Evolutionary conservation across 179 eudicot genomes (phyloP), one percentile per base, ranked within the genome.

Genomic region (Sideroxylon spinosum): DNA sequence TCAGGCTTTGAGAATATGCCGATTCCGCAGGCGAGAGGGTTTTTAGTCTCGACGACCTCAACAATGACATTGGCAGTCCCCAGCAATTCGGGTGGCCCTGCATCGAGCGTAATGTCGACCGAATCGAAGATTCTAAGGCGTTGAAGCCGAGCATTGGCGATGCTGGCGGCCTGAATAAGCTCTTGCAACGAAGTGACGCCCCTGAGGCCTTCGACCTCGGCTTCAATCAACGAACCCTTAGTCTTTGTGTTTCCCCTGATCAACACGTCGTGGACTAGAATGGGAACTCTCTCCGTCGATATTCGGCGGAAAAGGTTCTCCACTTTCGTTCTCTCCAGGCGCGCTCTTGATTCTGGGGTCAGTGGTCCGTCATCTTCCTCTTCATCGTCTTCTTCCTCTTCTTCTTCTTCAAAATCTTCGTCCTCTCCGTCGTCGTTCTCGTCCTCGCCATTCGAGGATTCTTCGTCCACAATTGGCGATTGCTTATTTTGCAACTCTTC

Each of bases 231-330:
- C 9, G 88, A 81, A 20, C 90, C 92, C 70, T 87, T 90, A 2
- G 98, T 95, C 85, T 86, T 95, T 3, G 78, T 67, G 78, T 93
- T 95, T 4, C 99, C 99, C 69, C 87, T 87, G 80, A 95, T 92
- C 6, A 93, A 6, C 28, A 95, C 89, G 74, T 95, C 90, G 74
- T 95, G 97, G 44, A 95, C 95, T 69, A 95, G 86, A 9, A 95
- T 82, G 11, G 90, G 81, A 4, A 95, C 81, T 10, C 82, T 74
- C 68, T 90, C 91, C 25, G 85, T 67, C 20, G 85, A 79, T 29
- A 91, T 69, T 26, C 91, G 88, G 22, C 76, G 80, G 66, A 89
- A 79, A 0, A 93, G 78, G 10, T 78, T 78, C 78, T 88, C 87
- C 85, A 95, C 80, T 53, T 80, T 87, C 10, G 82, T 85, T 68